Evolutionary conservation across 805 yeast genomes (phyloP), one percentile per base, ranked within the genome.

Genomic region (Crinitomyces ghanaensis): DNA sequence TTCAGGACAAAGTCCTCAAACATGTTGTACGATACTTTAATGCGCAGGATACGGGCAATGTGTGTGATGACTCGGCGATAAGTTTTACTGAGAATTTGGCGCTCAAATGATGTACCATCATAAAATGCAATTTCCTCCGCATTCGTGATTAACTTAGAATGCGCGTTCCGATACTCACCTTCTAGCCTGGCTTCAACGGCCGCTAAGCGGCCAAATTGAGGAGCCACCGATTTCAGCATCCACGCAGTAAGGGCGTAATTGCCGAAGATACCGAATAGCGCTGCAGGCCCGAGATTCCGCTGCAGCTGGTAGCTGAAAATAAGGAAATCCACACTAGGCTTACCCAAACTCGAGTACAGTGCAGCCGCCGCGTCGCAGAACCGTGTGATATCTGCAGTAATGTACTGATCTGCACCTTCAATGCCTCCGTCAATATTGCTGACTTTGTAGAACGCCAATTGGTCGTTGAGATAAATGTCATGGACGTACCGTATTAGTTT

Each of bases 71-170:
- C 65, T 25, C 63, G 64, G 13, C 62, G 53, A 51, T 78, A 85
- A 12, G 79, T 66, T 26, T 64, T 65, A 22, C 56, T 59, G 32
- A 85, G 71, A 48, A 80, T 80, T 6, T 57, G 49, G 49, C 77
- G 78, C 56, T 86, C 96, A 38, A 85, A 70, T 8, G 65, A 62
- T 0, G 88, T 76, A 14, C 97, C 97, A 51, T 85, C 85, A 54
- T 85, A 86, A 51, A 86, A 86, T 0, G 95, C 93, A 46, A 86
- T 84, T 53, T 86, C 96, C 59, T 86, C 97, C 49, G 85, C 77
- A 49, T 86, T 86, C 37, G 78, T 77, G 50, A 84, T 84, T 53
- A 86, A 66, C 49, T 82, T 81, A 48, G 84, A 62, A 52, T 86
- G 93, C 45, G 81, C 78, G 45, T 81, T 84, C 54, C 85, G 81